A percentile compares a stretch with the other conserved stretches of the same genome.
Evolutionary conservation across 768 basidiomycete species (phyloP).

Genomic region (Auricularia heimuer): DNA sequence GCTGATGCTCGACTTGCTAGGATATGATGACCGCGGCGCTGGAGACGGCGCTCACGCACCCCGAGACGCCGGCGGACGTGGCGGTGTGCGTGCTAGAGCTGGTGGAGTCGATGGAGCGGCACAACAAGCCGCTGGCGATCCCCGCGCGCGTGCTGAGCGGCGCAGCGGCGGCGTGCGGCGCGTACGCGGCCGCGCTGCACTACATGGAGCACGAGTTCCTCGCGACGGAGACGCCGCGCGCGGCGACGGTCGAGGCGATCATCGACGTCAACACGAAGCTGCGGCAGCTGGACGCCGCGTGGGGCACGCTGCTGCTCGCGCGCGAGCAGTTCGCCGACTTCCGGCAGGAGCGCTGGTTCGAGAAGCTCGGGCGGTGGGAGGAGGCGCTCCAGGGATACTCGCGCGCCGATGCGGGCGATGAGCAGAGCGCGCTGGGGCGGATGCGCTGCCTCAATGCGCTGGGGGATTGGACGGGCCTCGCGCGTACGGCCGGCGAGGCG

Average conservation of each 20-base stretch:
- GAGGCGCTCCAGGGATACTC: slow-evolving; percentile 33
- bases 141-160: slow-evolving; percentile 32
- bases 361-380: slow-evolving; percentile 42
- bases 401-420: slow-evolving; percentile 17
- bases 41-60: slow-evolving; percentile 27
- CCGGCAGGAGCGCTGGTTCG: slow-evolving; percentile 40
- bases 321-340: slow-evolving; percentile 28
- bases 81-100: slow-evolving; percentile 36
- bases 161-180: slow-evolving; percentile 35
- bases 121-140: slow-evolving; percentile 37
- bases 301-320: slow-evolving; percentile 37
- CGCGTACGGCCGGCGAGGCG: slow-evolving; percentile 29
- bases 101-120: slow-evolving; percentile 43
- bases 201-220: slow-evolving; percentile 44
- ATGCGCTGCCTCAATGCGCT: slow-evolving; percentile 39
- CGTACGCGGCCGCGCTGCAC: slow-evolving; percentile 41
- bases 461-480: slow-evolving; percentile 39
- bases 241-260: slow-evolving; percentile 34
- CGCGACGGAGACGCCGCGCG: slow-evolving; percentile 23
- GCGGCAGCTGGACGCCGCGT: slow-evolving; percentile 39
- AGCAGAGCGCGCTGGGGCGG: slow-evolving; percentile 29
- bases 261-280: slow-evolving; percentile 43
- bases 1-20: slow-evolving; percentile 12
- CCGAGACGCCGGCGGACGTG: slow-evolving; percentile 33
- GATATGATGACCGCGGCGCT: slow-evolving; percentile 37